Conservation (phyloP, 352 stramenopile species). For the Globisporangium parvum region DNA sequence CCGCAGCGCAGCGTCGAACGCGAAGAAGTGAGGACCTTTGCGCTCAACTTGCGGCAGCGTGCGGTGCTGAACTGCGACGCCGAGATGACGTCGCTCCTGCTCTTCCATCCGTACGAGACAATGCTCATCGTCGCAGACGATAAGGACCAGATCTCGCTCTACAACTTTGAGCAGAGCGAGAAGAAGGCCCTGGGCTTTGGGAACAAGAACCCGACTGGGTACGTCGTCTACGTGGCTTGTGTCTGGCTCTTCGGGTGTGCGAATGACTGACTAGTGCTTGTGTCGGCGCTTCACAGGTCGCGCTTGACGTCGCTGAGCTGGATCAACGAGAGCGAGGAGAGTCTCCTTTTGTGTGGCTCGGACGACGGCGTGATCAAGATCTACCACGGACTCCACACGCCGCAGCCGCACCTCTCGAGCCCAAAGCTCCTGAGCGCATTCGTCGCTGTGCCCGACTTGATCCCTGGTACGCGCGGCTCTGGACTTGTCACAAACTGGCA, state of each 20-base stretch:
- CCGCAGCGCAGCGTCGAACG: slow-evolving; percentile 30
- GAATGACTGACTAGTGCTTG: slow-evolving; percentile 4
- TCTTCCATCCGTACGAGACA: slow-evolving; percentile 95
- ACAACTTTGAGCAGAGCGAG: slow-evolving; percentile 91
- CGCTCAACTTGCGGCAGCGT: slow-evolving; percentile 87
- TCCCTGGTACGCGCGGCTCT: slow-evolving; percentile 85
- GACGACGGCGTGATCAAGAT: slow-evolving; percentile 96
- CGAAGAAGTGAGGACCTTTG: slow-evolving; percentile 70
- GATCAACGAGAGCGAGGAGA: slow-evolving; percentile 95
- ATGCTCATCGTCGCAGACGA: slow-evolving; percentile 94
- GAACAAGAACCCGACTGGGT: slow-evolving; percentile 82
- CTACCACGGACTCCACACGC: slow-evolving; percentile 85
- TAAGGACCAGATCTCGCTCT: slow-evolving; percentile 92
- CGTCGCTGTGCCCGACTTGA: slow-evolving; percentile 89
- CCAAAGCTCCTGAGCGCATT: slow-evolving; percentile 92
- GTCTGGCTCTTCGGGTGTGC: slow-evolving; percentile 1
- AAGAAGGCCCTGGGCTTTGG: slow-evolving; percentile 74
- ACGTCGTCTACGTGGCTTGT: slow-evolving; percentile 16
- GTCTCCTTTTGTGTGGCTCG: slow-evolving; percentile 92
- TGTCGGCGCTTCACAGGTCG: slow-evolving; percentile 29
- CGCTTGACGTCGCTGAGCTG: slow-evolving; percentile 93
- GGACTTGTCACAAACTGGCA: slow-evolving; percentile 97
- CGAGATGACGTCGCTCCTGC: slow-evolving; percentile 93
- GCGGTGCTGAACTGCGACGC: slow-evolving; percentile 90
- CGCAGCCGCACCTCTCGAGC: slow-evolving; percentile 28